Conservation (phyloP, 768 basidiomycete genomes). For the Termitomyces sp. region DNA sequence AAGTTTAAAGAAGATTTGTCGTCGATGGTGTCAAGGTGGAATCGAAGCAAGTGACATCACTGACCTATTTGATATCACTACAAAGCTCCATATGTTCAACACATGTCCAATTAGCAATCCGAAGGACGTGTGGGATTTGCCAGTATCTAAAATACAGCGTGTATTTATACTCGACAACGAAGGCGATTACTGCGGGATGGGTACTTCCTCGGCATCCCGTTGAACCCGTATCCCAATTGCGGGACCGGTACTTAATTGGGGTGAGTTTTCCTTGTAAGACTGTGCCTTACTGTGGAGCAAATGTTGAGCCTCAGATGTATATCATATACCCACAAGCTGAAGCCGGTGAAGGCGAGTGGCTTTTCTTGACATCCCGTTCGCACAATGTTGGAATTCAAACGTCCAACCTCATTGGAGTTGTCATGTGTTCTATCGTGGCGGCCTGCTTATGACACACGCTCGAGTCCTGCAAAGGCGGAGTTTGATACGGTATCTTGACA, state of each 20-base stretch:
- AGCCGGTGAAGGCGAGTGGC: too few species aligned
- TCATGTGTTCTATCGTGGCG: background rate
- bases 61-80: too few species aligned
- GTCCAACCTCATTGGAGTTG: too few species aligned
- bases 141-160: background rate
- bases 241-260: slow-evolving; percentile 10
- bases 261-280: background rate
- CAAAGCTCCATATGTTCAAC: background rate
- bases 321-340: background rate
- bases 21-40: slow-evolving; percentile 1
- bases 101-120: background rate
- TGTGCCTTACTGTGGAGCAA: background rate
- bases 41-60: background rate
- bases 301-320: background rate
- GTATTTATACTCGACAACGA: background rate
- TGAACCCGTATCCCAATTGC: slow-evolving; percentile 3
- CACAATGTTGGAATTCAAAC: background rate
- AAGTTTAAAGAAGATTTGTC: background rate
- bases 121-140: background rate
- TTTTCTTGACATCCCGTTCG: background rate
- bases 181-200: background rate
- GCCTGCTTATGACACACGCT: background rate
- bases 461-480: too few species aligned
- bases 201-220: slow-evolving; percentile 3
- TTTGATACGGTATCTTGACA: slow-evolving; percentile 1